Base-by-base conservation (phyloP, 2,329 filamentous ascomycete genomes). In the Microascus cirrosus region DNA sequence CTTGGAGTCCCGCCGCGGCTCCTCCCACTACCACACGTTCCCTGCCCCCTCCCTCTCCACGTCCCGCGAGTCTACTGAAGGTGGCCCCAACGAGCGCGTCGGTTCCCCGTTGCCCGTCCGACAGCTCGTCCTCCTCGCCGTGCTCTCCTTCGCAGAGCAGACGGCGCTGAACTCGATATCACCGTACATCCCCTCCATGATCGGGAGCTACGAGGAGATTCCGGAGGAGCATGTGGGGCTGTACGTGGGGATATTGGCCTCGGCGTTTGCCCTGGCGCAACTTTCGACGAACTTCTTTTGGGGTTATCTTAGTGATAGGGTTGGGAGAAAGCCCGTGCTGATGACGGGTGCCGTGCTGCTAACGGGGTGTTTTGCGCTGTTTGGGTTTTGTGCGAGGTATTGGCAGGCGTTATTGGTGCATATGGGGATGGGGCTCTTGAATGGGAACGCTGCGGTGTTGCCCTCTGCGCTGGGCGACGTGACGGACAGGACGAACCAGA, bases 161-260 rank as follows among this genome's bases (percentile, higher is more conserved):
- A 97, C 93, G 0, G 94, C 94, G 0, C 81, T 99, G 67, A 99
- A 99, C 71, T 96, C 91, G 24, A 96, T 99, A 66, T 89, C 87
- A 12, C 94, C 94, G 1, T 99, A 99, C 70, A 82, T 99, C 1
- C 94, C 94, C 0, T 83, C 91, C 64, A 97, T 99, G 93, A 86
- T 92, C 1, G 82, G 84, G 24, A 85, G 84, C 1, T 97, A 97
- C 68, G 88, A 90, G 1, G 89, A 89, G 61, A 86, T 96, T 22
- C 80, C 87, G 22, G 72, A 79, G 1, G 78, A 77, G 6, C 77
- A 91, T 64, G 86, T 87, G 35, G 94, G 93, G 1, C 69, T 97
- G 50, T 97, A 95, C 68, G 91, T 97, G 0, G 94, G 94, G 15
- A 77, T 91, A 53, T 86, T 97, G 54, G 94, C 93, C 1, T 96